Conservation (phyloP, 768 basidiomycete species). For the Psilocybe azurescens region DNA sequence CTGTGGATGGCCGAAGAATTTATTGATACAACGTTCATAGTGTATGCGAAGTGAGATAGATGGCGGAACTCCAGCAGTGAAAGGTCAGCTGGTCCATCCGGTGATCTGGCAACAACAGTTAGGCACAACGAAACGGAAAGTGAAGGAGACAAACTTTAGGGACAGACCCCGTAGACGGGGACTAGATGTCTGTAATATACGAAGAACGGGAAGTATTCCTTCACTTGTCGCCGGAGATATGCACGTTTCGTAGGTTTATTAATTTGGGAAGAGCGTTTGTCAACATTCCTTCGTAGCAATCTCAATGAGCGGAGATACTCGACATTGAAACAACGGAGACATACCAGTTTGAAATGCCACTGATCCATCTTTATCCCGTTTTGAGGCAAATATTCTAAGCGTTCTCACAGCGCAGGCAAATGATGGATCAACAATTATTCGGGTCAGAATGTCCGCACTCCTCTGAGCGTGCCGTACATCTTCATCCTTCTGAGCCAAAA, state of each 20-base stretch:
- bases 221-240: conserved; percentile 64
- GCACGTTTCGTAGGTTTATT: conserved; percentile 60
- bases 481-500: conserved; percentile 33
- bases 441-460: conserved; percentile 72
- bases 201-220: conserved; percentile 55
- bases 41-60: conserved; percentile 63
- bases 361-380: conserved; percentile 50
- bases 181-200: conserved; percentile 53
- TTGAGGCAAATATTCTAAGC: conserved; percentile 61
- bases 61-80: conserved; percentile 55
- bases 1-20: conserved; percentile 39
- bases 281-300: conserved; percentile 57
- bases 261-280: conserved; percentile 71
- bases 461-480: conserved; percentile 63
- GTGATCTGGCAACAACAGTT: conserved; percentile 35
- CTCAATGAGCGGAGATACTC: not conserved
- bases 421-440: conserved; percentile 61
- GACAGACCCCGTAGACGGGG: conserved; percentile 63
- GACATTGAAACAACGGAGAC: not conserved
- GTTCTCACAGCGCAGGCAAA: conserved; percentile 66
- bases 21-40: conserved; percentile 41
- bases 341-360: conserved; percentile 71
- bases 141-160: conserved; percentile 46
- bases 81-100: conserved; percentile 49
- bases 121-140: not conserved